Conservation (phyloP, 2,329 filamentous ascomycete genomes). For the Lachnellula subtilissima region DNA sequence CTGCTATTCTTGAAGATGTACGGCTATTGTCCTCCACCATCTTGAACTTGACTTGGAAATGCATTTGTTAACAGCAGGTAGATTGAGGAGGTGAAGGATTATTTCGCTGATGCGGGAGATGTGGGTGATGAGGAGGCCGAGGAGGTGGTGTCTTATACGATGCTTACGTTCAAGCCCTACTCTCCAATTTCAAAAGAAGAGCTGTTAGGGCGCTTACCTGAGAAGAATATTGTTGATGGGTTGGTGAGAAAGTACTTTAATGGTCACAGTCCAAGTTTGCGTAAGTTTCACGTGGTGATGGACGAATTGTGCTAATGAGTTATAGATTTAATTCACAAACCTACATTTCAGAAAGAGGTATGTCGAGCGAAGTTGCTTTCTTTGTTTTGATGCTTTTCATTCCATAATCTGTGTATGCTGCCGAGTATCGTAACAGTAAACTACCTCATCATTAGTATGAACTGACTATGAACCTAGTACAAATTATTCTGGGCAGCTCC, state of each 20-base stretch:
- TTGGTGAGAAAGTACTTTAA: constrained; percentile 51
- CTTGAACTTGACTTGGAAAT: not conserved
- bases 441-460: not conserved
- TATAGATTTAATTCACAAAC: constrained; percentile 48
- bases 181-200: constrained; percentile 40
- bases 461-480: constrained; percentile 35
- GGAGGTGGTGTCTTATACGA: constrained; percentile 32
- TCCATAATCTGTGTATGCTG: constrained; percentile 1
- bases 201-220: constrained; percentile 44
- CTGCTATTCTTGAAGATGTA: constrained; percentile 57
- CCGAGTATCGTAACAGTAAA: too few relatives aligned
- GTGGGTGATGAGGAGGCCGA: constrained; percentile 25
- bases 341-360: constrained; percentile 45
- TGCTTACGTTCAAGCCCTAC: constrained; percentile 36
- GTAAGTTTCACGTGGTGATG: constrained; percentile 32
- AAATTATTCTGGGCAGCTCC: constrained; percentile 45
- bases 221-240: constrained; percentile 43
- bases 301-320: constrained; percentile 5
- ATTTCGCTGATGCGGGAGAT: constrained; percentile 39
- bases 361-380: constrained; percentile 9
- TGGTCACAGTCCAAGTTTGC: constrained; percentile 47
- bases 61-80: constrained; percentile 27
- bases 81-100: constrained; percentile 56
- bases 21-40: constrained; percentile 23
- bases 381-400: not conserved